phyloP scores from a whole-genome alignment of 768 basidiomycete genomes.

The Amylocystis lapponica region DNA sequence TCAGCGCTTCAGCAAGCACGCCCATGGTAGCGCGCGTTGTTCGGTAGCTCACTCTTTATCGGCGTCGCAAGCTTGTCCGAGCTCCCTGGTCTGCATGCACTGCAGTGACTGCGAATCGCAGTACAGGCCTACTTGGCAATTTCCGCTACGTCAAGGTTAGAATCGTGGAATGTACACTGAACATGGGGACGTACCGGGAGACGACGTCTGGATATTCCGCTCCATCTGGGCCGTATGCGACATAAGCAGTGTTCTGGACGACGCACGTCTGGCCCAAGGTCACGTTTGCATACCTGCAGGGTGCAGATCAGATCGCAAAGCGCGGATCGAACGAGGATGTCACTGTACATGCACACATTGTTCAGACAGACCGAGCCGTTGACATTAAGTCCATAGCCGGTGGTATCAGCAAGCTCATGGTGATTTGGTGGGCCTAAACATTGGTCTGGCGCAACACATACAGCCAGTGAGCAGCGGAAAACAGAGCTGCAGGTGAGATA shows the following conservation, averaged over 20 bases:
- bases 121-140: conserved; percentile 69
- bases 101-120: conserved; percentile 58
- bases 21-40: too few relatives aligned
- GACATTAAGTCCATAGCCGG: conserved; percentile 62
- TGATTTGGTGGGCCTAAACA: conserved; percentile 67
- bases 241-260: conserved; percentile 77
- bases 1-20: not conserved
- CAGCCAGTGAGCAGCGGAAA: not conserved
- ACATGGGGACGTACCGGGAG: conserved; percentile 51
- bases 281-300: conserved; percentile 68
- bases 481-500: not conserved
- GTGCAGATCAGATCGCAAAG: not conserved
- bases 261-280: conserved; percentile 58
- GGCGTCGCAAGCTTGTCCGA: conserved; percentile 55
- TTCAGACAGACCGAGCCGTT: conserved; percentile 86
- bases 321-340: not conserved
- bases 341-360: conserved; percentile 70
- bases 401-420: conserved; percentile 54
- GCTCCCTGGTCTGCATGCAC: conserved; percentile 52
- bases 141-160: conserved; percentile 39
- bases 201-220: conserved; percentile 72
- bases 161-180: not conserved
- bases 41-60: conserved; percentile 53
- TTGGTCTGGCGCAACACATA: conserved; percentile 48
- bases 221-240: conserved; percentile 49